Percentiles rank a stretch among this genome's conserved stretches.
Conservation (phyloP, 2,329 filamentous ascomycete genomes). For the Hymenoscyphus fraxineus region DNA sequence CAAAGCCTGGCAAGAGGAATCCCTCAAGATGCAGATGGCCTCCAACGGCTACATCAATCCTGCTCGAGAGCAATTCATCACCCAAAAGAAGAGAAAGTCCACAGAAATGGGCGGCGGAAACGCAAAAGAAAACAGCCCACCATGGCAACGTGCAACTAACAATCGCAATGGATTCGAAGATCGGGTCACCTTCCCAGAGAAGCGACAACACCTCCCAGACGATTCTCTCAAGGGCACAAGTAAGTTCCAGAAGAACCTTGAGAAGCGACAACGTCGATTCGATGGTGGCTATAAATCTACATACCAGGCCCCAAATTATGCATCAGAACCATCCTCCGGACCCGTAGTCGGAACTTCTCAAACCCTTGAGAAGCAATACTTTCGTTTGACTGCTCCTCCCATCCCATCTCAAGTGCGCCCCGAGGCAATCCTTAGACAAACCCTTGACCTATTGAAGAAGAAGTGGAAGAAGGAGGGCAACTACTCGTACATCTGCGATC, state of each 20-base stretch:
- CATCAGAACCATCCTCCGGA: conserved; percentile 54
- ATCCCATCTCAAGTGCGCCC: conserved; percentile 87
- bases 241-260: conserved; percentile 86
- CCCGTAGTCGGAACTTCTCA: conserved; percentile 85
- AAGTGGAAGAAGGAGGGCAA: conserved; percentile 94
- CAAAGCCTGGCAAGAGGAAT: conserved; percentile 37
- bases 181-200: conserved; percentile 56
- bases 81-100: conserved; percentile 78
- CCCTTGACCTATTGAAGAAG: conserved; percentile 82
- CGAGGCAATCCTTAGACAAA: conserved; percentile 72
- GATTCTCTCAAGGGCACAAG: conserved; percentile 56
- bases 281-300: conserved; percentile 60
- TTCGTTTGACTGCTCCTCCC: conserved; percentile 86
- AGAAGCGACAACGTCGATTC: conserved; percentile 87
- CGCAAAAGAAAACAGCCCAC: conserved; percentile 51
- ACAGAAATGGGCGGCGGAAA: conserved; percentile 54
- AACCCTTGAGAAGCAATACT: conserved; percentile 86
- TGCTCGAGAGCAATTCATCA: conserved; percentile 23
- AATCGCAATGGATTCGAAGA: conserved; percentile 58
- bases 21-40: conserved; percentile 24
- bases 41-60: conserved; percentile 22
- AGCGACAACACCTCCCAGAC: conserved; percentile 45
- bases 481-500: conserved; percentile 96
- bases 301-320: conserved; percentile 47
- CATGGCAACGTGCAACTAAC: conserved; percentile 70